These are phyloP conservation scores for Dissoconium aciculare DNA, from an alignment of 2,329 filamentous ascomycete genomes.

Conservation along the genomic window DNA sequence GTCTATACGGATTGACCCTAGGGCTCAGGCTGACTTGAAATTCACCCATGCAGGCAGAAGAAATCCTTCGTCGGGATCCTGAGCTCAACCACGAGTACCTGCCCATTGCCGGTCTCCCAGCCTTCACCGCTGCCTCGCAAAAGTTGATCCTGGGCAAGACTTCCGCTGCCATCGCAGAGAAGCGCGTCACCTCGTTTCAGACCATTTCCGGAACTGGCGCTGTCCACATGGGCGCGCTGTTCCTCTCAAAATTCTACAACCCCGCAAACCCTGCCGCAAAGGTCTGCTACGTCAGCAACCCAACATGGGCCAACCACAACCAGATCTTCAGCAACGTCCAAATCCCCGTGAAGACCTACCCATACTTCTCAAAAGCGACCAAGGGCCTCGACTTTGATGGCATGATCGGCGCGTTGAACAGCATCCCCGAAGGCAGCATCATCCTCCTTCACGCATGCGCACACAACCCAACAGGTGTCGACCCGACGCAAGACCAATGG, in stretches of 20 bases:
- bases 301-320: conserved; percentile 97
- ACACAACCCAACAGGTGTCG: conserved; percentile 95
- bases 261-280: conserved; percentile 42
- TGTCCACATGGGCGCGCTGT: conserved; percentile 81
- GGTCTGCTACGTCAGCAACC: conserved; percentile 78
- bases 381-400: conserved; percentile 85
- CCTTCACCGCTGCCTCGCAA: conserved; percentile 79
- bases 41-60: conserved; percentile 63
- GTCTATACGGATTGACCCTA: neutral
- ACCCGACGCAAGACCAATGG: conserved; percentile 90
- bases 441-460: conserved; percentile 90
- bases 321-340: conserved; percentile 93
- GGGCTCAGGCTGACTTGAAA: neutral
- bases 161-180: conserved; percentile 70
- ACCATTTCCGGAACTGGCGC: conserved; percentile 96
- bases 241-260: conserved; percentile 82
- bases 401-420: conserved; percentile 57
- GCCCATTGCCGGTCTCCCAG: conserved; percentile 74
- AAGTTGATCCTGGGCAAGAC: conserved; percentile 71
- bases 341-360: conserved; percentile 66
- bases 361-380: conserved; percentile 81
- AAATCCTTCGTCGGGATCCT: conserved; percentile 74
- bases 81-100: conserved; percentile 96
- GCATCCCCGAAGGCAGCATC: conserved; percentile 64
- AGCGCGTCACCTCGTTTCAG: conserved; percentile 69